Conservation (phyloP, 805 yeast genomes). For the Sporopachydermia lactativora region DNA sequence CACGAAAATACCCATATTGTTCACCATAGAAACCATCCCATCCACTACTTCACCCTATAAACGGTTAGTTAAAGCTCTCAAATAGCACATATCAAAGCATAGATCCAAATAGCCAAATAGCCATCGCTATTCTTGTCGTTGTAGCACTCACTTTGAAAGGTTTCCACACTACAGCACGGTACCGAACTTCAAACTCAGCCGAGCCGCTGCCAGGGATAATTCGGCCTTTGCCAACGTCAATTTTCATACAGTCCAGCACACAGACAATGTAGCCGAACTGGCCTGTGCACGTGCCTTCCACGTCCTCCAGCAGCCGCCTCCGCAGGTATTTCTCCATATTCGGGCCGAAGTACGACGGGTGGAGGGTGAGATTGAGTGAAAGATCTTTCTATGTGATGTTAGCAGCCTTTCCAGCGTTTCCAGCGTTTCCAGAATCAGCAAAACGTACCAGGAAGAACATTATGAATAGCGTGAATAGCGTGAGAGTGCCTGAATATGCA, state of each 20-base stretch:
- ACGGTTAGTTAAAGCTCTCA: conserved; percentile 1
- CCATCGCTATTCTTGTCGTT: too few relatives aligned
- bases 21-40: conserved; percentile 85
- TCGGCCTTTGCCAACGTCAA: conserved; percentile 90
- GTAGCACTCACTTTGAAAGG: conserved; percentile 69
- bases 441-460: too few relatives aligned
- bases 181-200: conserved; percentile 93
- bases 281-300: conserved; percentile 98
- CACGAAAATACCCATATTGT: conserved; percentile 94
- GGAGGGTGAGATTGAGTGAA: conserved; percentile 81
- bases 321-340: conserved; percentile 91
- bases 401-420: too few relatives aligned
- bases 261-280: conserved; percentile 96
- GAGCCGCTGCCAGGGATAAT: conserved; percentile 85
- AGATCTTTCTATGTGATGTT: conserved; percentile 68
- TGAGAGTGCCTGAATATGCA: too few relatives aligned
- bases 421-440: too few relatives aligned
- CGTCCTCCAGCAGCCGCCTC: conserved; percentile 84
- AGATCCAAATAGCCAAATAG: too few relatives aligned
- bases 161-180: conserved; percentile 94
- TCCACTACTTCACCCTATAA: conserved; percentile 85
- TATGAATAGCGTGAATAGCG: too few relatives aligned
- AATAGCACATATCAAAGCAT: too few relatives aligned
- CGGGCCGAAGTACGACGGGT: conserved; percentile 96
- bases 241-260: conserved; percentile 86